Evolutionary conservation across 202 grass and related monocot genomes (phyloP).

Genomic region (Schoenoplectus tabernaemontani): DNA sequence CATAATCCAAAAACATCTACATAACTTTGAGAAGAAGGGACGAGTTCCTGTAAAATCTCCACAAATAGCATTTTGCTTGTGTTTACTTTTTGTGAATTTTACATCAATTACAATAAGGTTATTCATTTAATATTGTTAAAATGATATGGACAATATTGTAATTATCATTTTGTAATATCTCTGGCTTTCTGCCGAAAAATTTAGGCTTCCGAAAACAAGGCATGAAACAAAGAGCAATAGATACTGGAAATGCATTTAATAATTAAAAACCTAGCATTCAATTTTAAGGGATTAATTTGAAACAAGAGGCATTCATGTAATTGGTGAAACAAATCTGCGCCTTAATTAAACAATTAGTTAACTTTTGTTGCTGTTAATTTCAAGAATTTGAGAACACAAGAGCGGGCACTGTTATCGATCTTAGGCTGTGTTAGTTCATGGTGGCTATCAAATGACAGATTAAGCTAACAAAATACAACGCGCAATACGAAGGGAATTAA

Average conservation of each 20-base stretch:
- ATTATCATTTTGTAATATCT: too few relatives aligned
- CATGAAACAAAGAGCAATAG: neutral
- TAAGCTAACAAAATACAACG: neutral
- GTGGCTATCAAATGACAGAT: neutral
- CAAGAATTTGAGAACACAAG: constrained; percentile 12
- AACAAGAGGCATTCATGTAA: neutral
- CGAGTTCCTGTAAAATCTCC: too few relatives aligned
- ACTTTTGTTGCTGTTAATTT: neutral
- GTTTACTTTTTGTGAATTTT: too few relatives aligned
- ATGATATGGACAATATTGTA: too few relatives aligned
- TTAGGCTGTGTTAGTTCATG: neutral
- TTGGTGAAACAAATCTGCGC: neutral
- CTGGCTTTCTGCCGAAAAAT: neutral
- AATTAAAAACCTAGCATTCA: neutral
- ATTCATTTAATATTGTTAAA: too few relatives aligned
- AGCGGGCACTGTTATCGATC: neutral
- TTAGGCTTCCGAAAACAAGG: neutral
- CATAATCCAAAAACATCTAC: too few relatives aligned
- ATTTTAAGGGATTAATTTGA: neutral
- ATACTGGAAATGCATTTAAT: neutral
- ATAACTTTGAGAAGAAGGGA: too few relatives aligned
- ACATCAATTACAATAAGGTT: too few relatives aligned
- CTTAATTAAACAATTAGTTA: neutral
- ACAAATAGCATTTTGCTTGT: too few relatives aligned
- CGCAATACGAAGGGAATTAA: neutral